These are phyloP conservation scores for Chaetomium strumarium DNA, from an alignment of 2,329 filamentous ascomycete genomes.

Conservation along the genomic window DNA sequence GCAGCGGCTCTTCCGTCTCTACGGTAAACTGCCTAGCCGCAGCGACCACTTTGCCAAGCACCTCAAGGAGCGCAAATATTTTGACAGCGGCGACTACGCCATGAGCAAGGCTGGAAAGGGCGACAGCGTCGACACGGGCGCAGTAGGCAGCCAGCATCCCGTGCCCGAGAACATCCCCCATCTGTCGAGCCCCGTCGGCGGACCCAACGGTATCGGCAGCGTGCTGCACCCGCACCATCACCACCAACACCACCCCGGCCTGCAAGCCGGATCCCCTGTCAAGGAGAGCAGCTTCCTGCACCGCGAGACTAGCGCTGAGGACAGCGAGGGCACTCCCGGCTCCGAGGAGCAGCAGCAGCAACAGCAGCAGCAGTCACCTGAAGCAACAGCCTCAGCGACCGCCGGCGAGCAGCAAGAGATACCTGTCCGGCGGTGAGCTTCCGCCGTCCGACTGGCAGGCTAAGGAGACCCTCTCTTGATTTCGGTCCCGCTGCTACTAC, in stretches of 20 bases:
- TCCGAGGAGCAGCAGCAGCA: conserved; percentile 14
- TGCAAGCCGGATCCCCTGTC: conserved; percentile 69
- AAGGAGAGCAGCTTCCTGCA: conserved; percentile 88
- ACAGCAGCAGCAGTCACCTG: conserved; percentile 16
- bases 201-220: conserved; percentile 35
- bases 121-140: conserved; percentile 86
- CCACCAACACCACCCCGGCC: conserved; percentile 37
- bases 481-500: too few relatives aligned
- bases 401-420: conserved; percentile 10
- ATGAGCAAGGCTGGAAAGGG: conserved; percentile 97
- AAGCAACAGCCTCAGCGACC: not conserved
- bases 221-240: conserved; percentile 39
- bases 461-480: not conserved
- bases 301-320: conserved; percentile 68
- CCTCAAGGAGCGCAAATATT: conserved; percentile 98
- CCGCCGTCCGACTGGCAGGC: too few relatives aligned
- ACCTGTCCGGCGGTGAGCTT: conserved; percentile 14
- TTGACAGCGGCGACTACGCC: conserved; percentile 93
- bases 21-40: conserved; percentile 95
- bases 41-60: conserved; percentile 97
- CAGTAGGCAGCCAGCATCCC: conserved; percentile 90
- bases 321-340: conserved; percentile 29
- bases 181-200: conserved; percentile 60
- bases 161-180: conserved; percentile 93
- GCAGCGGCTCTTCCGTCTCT: conserved; percentile 92